Evolutionary conservation across 441 rosid genomes (phyloP).

Genomic region (Euphorbia schlechtendalii): DNA sequence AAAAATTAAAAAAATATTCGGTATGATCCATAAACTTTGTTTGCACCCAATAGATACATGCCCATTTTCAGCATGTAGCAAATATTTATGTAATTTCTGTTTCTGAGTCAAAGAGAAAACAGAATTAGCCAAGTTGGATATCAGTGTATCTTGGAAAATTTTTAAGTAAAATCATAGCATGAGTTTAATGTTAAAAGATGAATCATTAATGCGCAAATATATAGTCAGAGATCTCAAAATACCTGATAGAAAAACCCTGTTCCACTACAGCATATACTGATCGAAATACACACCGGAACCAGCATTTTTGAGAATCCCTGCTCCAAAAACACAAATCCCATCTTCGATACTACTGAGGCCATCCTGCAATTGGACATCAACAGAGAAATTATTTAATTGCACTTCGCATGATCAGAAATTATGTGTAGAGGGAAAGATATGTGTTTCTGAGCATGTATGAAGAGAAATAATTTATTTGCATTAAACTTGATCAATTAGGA

Average conservation of each 20-base stretch:
- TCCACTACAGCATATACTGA: slow-evolving; percentile 83
- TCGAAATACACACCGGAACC: slow-evolving; percentile 72
- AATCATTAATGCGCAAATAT: not conserved
- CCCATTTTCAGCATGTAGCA: not conserved
- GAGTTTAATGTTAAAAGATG: not conserved
- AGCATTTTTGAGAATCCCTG: slow-evolving; percentile 69
- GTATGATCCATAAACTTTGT: slow-evolving; percentile 7
- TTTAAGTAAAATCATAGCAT: not conserved
- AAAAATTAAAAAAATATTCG: slow-evolving; percentile 13
- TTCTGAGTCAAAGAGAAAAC: not conserved
- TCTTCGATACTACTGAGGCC: slow-evolving; percentile 96
- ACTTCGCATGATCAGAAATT: not conserved
- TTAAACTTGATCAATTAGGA: no score
- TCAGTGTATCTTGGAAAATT: slow-evolving; percentile 4
- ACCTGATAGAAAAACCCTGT: slow-evolving; percentile 97
- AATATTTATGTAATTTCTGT: not conserved
- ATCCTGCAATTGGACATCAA: slow-evolving; percentile 46
- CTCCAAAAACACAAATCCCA: slow-evolving; percentile 89
- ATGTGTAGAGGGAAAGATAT: no score
- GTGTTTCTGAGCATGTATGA: no score
- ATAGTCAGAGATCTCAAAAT: slow-evolving; percentile 11
- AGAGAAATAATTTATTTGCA: no score
- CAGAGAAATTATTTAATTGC: not conserved
- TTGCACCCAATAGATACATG: not conserved
- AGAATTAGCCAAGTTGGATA: not conserved